Evolutionary conservation across 1,284 basidiomycete genomes (phyloP).

Genomic region (Phylloporus sp.): DNA sequence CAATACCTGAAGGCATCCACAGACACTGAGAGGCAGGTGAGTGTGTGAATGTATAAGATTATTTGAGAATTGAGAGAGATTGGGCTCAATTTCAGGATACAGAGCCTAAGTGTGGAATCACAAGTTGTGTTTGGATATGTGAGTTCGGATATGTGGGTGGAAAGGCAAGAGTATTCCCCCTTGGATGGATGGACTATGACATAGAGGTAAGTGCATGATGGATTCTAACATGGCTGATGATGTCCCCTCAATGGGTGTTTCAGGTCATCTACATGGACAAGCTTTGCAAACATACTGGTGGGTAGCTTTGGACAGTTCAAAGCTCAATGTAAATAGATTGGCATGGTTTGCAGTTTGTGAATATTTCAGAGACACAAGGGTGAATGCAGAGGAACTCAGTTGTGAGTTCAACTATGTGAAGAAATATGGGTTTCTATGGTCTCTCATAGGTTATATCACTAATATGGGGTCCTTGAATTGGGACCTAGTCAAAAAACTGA

Average conservation of each 20-base stretch:
- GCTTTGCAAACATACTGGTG: slow-evolving; percentile 93
- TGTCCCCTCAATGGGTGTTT: slow-evolving; percentile 36
- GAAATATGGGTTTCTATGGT: slow-evolving; percentile 70
- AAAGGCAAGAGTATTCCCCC: slow-evolving; percentile 94
- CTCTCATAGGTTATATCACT: slow-evolving; percentile 90
- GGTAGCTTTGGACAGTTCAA: slow-evolving; percentile 28
- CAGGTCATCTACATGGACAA: slow-evolving; percentile 96
- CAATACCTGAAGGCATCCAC: no score
- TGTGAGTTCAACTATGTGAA: slow-evolving; percentile 75
- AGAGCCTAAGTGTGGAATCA: no score
- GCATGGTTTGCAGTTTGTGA: slow-evolving; percentile 69
- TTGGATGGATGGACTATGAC: slow-evolving; percentile 95
- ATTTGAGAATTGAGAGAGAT: no score
- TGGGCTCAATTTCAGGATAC: no score
- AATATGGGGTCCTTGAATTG: slow-evolving; percentile 80
- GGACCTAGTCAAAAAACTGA: slow-evolving; percentile 69
- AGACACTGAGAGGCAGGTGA: no score
- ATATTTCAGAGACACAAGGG: slow-evolving; percentile 75
- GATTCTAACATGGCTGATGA: neutral
- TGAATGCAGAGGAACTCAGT: slow-evolving; percentile 72
- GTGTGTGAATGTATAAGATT: no score
- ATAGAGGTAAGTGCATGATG: slow-evolving; percentile 83
- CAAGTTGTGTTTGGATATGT: no score
- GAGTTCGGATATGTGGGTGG: slow-evolving; percentile 54
- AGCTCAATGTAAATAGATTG: neutral